Evolutionary conservation across 371 early-diverging fungal genomes (phyloP).

Genomic region (Coemansia sp.): DNA sequence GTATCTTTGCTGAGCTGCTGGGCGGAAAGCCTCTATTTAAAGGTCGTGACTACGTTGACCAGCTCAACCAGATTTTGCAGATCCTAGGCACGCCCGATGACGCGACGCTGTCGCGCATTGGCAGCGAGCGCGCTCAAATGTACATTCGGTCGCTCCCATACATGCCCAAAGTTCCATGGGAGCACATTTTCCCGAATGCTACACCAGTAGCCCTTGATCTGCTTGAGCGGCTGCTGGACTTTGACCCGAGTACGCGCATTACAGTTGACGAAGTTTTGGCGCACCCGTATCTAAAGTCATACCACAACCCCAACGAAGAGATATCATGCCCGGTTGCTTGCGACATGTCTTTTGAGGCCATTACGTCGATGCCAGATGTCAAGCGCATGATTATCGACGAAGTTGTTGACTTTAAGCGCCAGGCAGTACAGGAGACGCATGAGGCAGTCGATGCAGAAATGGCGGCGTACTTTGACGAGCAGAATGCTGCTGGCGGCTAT

Average conservation of each 20-base stretch:
- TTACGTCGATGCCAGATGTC: constrained; percentile 85
- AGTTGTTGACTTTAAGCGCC: constrained; percentile 61
- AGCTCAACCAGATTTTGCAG: constrained; percentile 95
- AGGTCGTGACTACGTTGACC: constrained; percentile 96
- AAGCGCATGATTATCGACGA: constrained; percentile 88
- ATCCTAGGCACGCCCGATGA: constrained; percentile 98
- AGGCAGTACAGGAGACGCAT: constrained; percentile 46
- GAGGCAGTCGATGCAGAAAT: constrained; percentile 38
- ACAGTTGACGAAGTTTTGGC: constrained; percentile 89
- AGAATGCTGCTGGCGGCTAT: neutral
- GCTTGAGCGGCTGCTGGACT: constrained; percentile 88
- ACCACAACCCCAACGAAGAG: constrained; percentile 84
- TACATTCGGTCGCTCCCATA: constrained; percentile 89
- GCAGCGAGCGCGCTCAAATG: constrained; percentile 73
- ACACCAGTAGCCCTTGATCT: constrained; percentile 77
- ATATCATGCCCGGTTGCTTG: constrained; percentile 68
- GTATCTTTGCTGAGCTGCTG: constrained; percentile 95
- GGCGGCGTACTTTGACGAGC: constrained; percentile 21
- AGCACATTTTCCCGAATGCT: constrained; percentile 74
- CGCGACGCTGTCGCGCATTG: constrained; percentile 79
- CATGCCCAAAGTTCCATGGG: constrained; percentile 88
- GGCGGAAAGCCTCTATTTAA: constrained; percentile 87
- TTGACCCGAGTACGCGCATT: constrained; percentile 91
- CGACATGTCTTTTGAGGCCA: constrained; percentile 91
- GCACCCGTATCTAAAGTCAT: constrained; percentile 87